A percentile compares a stretch with the other conserved stretches of the same genome.
Evolutionary conservation across 495 filamentous ascomycete species (phyloP).

Genomic region (Amniculicola lignicola): DNA sequence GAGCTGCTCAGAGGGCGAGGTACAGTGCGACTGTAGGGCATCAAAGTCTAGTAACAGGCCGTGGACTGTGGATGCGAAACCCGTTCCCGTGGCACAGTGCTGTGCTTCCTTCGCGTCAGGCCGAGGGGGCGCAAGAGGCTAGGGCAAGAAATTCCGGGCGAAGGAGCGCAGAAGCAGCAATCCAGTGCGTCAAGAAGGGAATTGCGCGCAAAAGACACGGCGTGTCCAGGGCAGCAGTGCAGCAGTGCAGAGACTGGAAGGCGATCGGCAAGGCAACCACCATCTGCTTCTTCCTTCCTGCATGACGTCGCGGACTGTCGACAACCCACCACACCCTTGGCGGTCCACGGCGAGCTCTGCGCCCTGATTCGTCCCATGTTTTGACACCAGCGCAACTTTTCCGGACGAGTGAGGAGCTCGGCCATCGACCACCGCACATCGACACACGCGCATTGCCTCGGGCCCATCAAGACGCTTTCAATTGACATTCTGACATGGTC

Average conservation of each 20-base stretch:
- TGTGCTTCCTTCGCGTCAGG: constrained; percentile 2
- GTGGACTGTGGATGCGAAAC: background rate
- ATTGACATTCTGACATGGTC: constrained; percentile 26
- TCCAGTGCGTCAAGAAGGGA: background rate
- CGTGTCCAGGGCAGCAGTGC: background rate
- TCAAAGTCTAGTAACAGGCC: constrained; percentile 11
- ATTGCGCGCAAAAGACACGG: constrained; percentile 17
- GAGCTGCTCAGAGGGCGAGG: background rate
- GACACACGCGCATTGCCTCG: constrained; percentile 1
- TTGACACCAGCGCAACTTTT: constrained; percentile 6
- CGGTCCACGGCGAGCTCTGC: background rate
- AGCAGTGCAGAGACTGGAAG: background rate
- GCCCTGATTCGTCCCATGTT: constrained; percentile 13
- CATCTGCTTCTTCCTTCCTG: background rate
- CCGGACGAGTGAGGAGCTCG: background rate
- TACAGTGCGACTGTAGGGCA: constrained; percentile 8
- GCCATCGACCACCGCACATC: background rate
- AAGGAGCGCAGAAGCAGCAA: constrained; percentile 1
- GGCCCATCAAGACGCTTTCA: background rate
- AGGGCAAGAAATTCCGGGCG: background rate
- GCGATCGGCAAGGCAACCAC: constrained; percentile 22
- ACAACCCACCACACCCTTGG: background rate
- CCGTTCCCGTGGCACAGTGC: constrained; percentile 22
- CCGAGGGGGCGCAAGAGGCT: background rate
- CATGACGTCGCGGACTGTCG: constrained; percentile 18